Percentiles rank a stretch among this genome's conserved stretches.
These are phyloP conservation scores for Pascua sp. DNA, from an alignment of 1,284 basidiomycete genomes.

Conservation along the genomic window DNA sequence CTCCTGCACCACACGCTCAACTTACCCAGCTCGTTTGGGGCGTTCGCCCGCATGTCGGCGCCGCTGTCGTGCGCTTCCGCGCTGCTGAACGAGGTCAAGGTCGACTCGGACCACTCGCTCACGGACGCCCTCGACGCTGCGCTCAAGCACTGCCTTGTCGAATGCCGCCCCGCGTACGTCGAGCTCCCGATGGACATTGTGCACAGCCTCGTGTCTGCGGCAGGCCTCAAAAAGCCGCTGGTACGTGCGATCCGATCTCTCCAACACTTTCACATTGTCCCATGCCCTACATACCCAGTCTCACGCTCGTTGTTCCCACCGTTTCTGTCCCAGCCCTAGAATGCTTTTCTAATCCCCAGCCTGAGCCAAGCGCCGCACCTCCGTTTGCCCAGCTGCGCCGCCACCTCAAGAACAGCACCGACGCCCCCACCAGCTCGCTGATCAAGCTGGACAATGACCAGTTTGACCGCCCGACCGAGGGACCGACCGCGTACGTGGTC, in stretches of 20 bases:
- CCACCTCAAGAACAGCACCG: neutral
- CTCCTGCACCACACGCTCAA: constrained; percentile 81
- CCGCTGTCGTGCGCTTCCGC: constrained; percentile 73
- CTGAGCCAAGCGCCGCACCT: constrained; percentile 18
- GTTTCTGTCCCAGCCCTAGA: neutral
- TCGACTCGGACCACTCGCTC: constrained; percentile 53
- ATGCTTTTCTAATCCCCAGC: constrained; percentile 14
- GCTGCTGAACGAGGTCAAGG: constrained; percentile 55
- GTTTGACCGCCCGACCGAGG: constrained; percentile 54
- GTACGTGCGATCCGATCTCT: neutral
- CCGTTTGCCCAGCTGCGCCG: constrained; percentile 4
- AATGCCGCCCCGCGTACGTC: constrained; percentile 84
- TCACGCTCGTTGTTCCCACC: too few species aligned
- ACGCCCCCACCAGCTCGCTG: constrained; percentile 8
- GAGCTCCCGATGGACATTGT: constrained; percentile 83
- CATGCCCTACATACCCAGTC: neutral
- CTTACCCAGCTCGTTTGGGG: constrained; percentile 68
- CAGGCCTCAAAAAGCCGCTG: constrained; percentile 56
- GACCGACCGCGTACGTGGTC: constrained; percentile 66
- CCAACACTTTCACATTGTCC: neutral
- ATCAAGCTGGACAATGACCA: constrained; percentile 1
- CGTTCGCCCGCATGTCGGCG: constrained; percentile 70
- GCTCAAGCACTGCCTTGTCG: constrained; percentile 64
- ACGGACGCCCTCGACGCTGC: constrained; percentile 72
- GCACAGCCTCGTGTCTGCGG: constrained; percentile 63